Conservation (phyloP, 148 eudicot genomes). For the Vaccinium darrowii region DNA sequence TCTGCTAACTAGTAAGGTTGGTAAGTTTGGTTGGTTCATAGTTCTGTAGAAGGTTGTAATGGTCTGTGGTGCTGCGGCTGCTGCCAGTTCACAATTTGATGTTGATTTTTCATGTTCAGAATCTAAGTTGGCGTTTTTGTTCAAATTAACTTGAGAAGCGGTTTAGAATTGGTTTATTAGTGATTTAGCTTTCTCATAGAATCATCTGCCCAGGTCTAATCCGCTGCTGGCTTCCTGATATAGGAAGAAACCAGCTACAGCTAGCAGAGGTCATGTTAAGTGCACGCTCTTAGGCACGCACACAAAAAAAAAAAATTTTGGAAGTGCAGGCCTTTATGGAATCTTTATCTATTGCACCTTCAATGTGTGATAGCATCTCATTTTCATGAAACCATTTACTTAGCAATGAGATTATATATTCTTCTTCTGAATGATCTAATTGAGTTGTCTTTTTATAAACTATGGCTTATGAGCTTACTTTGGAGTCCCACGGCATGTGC, state of each 20-base stretch:
- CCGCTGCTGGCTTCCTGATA: background rate
- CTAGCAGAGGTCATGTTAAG: background rate
- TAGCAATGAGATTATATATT: background rate
- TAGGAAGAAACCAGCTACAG: background rate
- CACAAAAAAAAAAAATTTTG: no score
- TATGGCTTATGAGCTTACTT: background rate
- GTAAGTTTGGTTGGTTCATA: background rate
- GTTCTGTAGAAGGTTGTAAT: background rate
- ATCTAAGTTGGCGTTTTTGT: background rate
- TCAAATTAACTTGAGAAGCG: background rate
- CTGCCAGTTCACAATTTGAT: conserved; percentile 2
- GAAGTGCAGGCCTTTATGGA: background rate
- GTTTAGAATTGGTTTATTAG: background rate
- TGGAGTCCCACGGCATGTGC: background rate
- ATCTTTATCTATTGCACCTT: background rate
- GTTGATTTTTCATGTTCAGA: background rate
- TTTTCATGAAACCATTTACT: background rate
- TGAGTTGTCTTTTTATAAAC: background rate
- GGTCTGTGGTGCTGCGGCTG: background rate
- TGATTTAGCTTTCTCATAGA: background rate
- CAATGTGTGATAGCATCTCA: background rate
- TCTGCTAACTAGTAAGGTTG: background rate
- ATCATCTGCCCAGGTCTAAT: background rate
- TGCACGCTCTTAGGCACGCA: background rate
- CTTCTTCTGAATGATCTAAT: background rate